These are phyloP conservation scores for Aspergillus sp. DNA, from an alignment of 2,329 filamentous ascomycete genomes.

Conservation along the genomic window DNA sequence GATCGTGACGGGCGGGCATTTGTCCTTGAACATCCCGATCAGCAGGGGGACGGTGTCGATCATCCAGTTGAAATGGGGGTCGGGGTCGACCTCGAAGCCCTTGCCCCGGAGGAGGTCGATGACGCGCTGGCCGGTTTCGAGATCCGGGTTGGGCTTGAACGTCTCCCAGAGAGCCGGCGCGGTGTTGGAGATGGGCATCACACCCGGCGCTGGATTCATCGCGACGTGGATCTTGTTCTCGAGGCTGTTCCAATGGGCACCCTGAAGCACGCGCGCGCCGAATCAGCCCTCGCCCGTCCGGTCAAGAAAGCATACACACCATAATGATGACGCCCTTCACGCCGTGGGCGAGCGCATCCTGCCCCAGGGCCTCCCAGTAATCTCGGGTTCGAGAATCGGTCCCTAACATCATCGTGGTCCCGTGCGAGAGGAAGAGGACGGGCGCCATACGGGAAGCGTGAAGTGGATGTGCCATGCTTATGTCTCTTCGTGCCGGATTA, in stretches of 20 bases:
- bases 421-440: conserved; percentile 60
- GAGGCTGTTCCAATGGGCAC: conserved; percentile 62
- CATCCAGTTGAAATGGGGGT: conserved; percentile 64
- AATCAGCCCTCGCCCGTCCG: not conserved
- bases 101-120: conserved; percentile 47
- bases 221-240: conserved; percentile 58
- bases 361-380: conserved; percentile 64
- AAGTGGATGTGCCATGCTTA: not conserved
- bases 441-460: not conserved
- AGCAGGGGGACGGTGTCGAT: conserved; percentile 67
- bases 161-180: conserved; percentile 61
- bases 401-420: conserved; percentile 67
- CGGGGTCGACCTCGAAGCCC: conserved; percentile 53
- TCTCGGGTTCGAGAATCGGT: conserved; percentile 58
- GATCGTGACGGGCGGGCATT: conserved; percentile 63
- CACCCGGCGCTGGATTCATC: conserved; percentile 57
- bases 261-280: conserved; percentile 29
- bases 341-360: conserved; percentile 56
- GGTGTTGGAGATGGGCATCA: conserved; percentile 63
- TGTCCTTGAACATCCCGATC: conserved; percentile 63
- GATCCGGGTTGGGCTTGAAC: conserved; percentile 60
- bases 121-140: conserved; percentile 49
- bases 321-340: conserved; percentile 64
- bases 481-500: not conserved
- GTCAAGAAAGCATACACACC: no score